Conservation (phyloP, 768 basidiomycete genomes). For the Boletus sp. region DNA sequence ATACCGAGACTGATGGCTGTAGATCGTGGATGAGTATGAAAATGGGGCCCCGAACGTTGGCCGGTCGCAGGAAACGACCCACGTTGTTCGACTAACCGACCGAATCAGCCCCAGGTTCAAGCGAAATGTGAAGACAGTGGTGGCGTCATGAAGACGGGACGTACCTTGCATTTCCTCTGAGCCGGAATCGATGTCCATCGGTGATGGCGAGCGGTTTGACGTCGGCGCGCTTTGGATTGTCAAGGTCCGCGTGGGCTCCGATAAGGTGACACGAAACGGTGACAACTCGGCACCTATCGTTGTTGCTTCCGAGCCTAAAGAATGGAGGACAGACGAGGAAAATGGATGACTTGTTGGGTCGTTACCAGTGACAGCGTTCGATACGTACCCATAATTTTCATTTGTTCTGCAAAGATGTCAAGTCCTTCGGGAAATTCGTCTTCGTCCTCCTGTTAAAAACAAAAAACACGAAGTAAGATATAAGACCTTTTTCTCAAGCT, state of each 20-base stretch:
- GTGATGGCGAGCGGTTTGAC: conserved; percentile 15
- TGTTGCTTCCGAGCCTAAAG: conserved; percentile 6
- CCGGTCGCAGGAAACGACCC: neutral
- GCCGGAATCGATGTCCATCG: conserved; percentile 22
- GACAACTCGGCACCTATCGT: conserved; percentile 15
- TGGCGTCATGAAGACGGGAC: neutral
- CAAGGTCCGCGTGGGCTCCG: conserved; percentile 24
- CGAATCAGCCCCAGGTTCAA: conserved; percentile 3
- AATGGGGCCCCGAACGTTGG: neutral
- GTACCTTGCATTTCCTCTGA: conserved; percentile 15
- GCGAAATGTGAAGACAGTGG: neutral
- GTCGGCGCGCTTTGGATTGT: conserved; percentile 4
- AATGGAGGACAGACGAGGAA: neutral
- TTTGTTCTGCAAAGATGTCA: conserved; percentile 8
- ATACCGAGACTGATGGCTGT: neutral
- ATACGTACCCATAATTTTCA: conserved; percentile 18
- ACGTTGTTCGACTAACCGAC: conserved; percentile 15
- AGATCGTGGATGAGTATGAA: conserved; percentile 5
- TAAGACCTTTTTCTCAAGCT: neutral
- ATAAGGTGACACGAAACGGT: conserved; percentile 8
- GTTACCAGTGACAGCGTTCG: neutral
- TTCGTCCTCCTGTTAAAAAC: conserved; percentile 23
- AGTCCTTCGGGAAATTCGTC: conserved; percentile 20
- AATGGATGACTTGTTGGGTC: neutral
- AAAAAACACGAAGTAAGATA: conserved; percentile 1